A percentile compares a stretch with the other conserved stretches of the same genome.
phyloP scores from a whole-genome alignment of 495 filamentous ascomycete genomes.

The Penicillium robsamsonii region DNA sequence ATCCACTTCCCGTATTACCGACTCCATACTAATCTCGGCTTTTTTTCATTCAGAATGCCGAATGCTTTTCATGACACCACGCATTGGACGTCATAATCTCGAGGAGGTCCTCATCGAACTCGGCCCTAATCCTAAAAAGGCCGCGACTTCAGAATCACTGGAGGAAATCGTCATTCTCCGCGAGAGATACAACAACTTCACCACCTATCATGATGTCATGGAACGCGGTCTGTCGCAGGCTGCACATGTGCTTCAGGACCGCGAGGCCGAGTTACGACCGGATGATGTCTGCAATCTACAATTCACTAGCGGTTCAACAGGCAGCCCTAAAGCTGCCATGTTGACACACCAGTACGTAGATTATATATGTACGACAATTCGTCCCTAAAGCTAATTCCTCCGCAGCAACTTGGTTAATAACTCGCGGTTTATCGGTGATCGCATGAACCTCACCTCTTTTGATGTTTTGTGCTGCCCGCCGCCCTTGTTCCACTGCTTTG shows the following conservation, averaged over 20 bases:
- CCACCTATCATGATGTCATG: constrained; percentile 51
- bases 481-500: constrained; percentile 74
- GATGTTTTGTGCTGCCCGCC: constrained; percentile 69
- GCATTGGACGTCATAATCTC: constrained; percentile 57
- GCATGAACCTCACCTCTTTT: constrained; percentile 60
- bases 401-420: constrained; percentile 67
- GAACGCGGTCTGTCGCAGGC: constrained; percentile 29
- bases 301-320: constrained; percentile 70
- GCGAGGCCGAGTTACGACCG: constrained; percentile 48
- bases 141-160: constrained; percentile 31
- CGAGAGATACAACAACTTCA: constrained; percentile 48
- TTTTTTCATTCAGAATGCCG: constrained; percentile 47
- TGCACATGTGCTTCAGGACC: constrained; percentile 44
- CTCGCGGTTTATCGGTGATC: constrained; percentile 64
- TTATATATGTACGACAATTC: not conserved
- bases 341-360: constrained; percentile 61
- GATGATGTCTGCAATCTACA: constrained; percentile 68
- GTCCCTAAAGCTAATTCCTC: not conserved
- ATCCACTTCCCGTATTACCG: constrained; percentile 4
- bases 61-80: constrained; percentile 61
- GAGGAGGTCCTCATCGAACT: constrained; percentile 52
- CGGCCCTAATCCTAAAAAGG: constrained; percentile 36
- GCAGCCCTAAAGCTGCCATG: constrained; percentile 72
- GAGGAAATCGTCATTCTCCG: constrained; percentile 56
- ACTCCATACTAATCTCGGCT: constrained; percentile 3